A percentile compares a stretch with the other conserved stretches of the same genome.
Evolutionary conservation across 2,329 filamentous ascomycete species (phyloP).

Genomic region (Xylaria sp.): DNA sequence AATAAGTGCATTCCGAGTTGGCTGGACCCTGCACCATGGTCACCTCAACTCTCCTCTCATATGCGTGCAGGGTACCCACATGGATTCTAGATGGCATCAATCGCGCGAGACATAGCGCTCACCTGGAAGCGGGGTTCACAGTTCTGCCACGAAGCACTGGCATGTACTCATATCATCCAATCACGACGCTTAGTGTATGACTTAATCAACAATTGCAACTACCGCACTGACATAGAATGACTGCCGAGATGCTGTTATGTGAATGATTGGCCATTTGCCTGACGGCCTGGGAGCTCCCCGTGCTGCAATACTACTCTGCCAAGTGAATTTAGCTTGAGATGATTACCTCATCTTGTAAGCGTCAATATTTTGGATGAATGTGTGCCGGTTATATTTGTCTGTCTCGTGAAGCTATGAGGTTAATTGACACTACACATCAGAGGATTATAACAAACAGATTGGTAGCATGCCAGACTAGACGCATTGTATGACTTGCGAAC

Average conservation of each 20-base stretch:
- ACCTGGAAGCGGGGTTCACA: slow-evolving; percentile 5
- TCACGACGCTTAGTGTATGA: slow-evolving; percentile 9
- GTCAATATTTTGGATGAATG: not conserved
- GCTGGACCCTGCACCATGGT: slow-evolving; percentile 39
- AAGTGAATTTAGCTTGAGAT: not conserved
- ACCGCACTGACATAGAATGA: not conserved
- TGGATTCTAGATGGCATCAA: slow-evolving; percentile 45
- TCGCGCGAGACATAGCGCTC: slow-evolving; percentile 5
- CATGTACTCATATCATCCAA: slow-evolving; percentile 26
- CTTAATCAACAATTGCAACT: slow-evolving; percentile 16
- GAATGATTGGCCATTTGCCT: not conserved
- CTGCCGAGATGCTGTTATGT: not conserved
- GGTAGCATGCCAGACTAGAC: no score
- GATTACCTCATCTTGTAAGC: not conserved
- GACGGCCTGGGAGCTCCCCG: not conserved
- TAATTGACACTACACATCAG: no score
- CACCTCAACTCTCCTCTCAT: slow-evolving; percentile 42
- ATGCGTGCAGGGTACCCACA: slow-evolving; percentile 51
- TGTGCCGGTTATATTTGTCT: not conserved
- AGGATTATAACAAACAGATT: no score
- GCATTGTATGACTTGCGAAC: no score
- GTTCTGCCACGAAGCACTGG: slow-evolving; percentile 11
- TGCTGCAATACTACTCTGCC: not conserved
- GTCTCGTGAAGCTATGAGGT: no score
- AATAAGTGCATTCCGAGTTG: slow-evolving; percentile 44